These are phyloP conservation scores for Hymenoscyphus fraxineus DNA, from an alignment of 2,329 filamentous ascomycete genomes.

Conservation along the genomic window DNA sequence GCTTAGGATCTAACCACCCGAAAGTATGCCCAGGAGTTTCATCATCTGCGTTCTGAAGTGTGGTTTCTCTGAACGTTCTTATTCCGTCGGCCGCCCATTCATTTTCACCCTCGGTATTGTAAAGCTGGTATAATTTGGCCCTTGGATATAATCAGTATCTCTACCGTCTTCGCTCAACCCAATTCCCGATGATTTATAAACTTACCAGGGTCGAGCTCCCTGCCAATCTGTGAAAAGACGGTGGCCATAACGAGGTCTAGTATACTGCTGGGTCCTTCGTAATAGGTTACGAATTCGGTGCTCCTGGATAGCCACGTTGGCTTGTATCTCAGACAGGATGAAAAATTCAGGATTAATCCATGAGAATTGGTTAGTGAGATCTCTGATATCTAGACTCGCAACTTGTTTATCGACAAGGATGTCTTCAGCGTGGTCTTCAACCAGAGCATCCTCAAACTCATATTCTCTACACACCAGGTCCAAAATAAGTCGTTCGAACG, in stretches of 20 bases:
- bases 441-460: conserved; percentile 6
- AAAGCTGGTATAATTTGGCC: conserved; percentile 11
- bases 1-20: not conserved
- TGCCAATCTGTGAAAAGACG: conserved; percentile 21
- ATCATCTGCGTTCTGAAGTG: not conserved
- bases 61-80: not conserved
- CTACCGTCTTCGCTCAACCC: not conserved
- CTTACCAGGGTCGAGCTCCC: conserved; percentile 18
- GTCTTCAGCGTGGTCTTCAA: conserved; percentile 13
- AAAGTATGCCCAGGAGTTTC: not conserved
- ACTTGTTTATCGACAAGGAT: conserved; percentile 23
- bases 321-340: not conserved
- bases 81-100: conserved; percentile 9
- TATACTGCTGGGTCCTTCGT: not conserved
- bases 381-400: conserved; percentile 7
- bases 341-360: not conserved
- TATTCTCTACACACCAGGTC: conserved; percentile 11
- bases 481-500: not conserved
- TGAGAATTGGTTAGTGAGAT: not conserved
- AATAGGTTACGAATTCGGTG: not conserved
- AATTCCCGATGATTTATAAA: not conserved
- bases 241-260: conserved; percentile 17
- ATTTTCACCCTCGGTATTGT: conserved; percentile 6
- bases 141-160: conserved; percentile 2
- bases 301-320: not conserved